Base-by-base conservation (phyloP, 2,329 filamentous ascomycete genomes). In the Sordariomycetes sp. region DNA sequence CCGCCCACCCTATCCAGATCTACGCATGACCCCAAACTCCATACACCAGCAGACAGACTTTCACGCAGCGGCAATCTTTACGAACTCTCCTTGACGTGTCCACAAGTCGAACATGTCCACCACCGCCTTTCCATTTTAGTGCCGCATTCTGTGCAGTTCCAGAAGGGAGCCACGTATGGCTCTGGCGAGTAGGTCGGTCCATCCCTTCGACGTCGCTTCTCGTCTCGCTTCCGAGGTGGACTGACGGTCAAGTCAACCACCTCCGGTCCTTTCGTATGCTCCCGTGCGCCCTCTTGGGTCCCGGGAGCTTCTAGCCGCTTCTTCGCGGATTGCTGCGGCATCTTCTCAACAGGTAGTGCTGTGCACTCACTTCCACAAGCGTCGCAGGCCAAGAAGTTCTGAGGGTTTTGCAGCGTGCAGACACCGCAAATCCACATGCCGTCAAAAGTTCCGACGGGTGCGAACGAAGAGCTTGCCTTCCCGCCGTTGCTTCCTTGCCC, bases 341-440 rank as follows among this genome's bases (percentile, higher is more conserved):
- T 12, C 7, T 16, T 17, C 8, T 23, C 5, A 9, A 17, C 24
- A n/a, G n/a, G n/a, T n/a, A n/a, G n/a, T n/a, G n/a, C 23, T n/a
- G 42, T 48, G 34, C 64, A 57, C 46, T 70, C 60, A 8, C 50
- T 53, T 8, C 64, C 66, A 43, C 75, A 80, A 5, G 69, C 74
- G 40, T 74, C 72, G 46, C 75, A 80, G 43, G 57, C 66, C 18
- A 72, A 54, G 40, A 58, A 72, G n/a, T 43, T 54, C 8, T 51
- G 38, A 2, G 66, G 66, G 43, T 80, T 80, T 36, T 66, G 59
- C 16, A 79, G 54, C 1, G 75, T 80, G 46, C 75, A 80, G 10
- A 64, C 49, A 15, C 51, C 48, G 43, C 75, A 80, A 8, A 57
- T 58, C 75, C 75, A 79, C 33, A 44, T 32, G 46, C 33, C 27